phyloP scores from a whole-genome alignment of 129 eudicot species.

The Tanacetum coccineum region DNA sequence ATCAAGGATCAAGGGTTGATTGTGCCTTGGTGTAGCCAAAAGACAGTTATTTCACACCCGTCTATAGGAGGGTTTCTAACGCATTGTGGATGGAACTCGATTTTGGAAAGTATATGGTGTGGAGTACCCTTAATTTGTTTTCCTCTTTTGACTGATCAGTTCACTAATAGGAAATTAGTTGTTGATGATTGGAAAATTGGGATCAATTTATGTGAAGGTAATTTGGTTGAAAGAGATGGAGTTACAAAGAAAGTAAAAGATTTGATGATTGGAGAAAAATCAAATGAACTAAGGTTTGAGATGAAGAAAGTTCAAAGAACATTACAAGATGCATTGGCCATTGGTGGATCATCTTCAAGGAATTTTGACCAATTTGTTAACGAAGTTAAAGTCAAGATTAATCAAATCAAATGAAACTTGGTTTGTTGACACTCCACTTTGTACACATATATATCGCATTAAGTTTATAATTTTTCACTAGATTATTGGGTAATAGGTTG shows the following conservation, averaged over 20 bases:
- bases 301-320: slow-evolving; percentile 37
- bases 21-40: slow-evolving; percentile 62
- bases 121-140: slow-evolving; percentile 56
- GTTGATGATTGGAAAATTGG: slow-evolving; percentile 82
- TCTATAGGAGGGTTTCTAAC: slow-evolving; percentile 53
- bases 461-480: no score
- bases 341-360: slow-evolving; percentile 45
- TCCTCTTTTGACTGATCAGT: slow-evolving; percentile 62
- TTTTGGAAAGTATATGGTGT: slow-evolving; percentile 62
- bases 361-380: slow-evolving; percentile 5
- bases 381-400: background rate
- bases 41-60: slow-evolving; percentile 44
- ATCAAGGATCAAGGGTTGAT: slow-evolving; percentile 49
- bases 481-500: no score
- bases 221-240: slow-evolving; percentile 33
- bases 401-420: slow-evolving; percentile 7
- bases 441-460: no score
- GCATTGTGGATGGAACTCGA: slow-evolving; percentile 80
- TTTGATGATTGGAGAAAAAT: slow-evolving; percentile 35
- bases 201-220: slow-evolving; percentile 45
- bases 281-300: slow-evolving; percentile 29
- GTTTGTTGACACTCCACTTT: background rate
- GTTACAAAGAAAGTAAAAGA: slow-evolving; percentile 40
- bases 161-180: slow-evolving; percentile 57
- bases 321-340: slow-evolving; percentile 40